Percentiles rank a stretch among this genome's conserved stretches.
Evolutionary conservation across 192 early-diverging fungal genomes (phyloP).

Genomic region (Umbelopsis isabellina): DNA sequence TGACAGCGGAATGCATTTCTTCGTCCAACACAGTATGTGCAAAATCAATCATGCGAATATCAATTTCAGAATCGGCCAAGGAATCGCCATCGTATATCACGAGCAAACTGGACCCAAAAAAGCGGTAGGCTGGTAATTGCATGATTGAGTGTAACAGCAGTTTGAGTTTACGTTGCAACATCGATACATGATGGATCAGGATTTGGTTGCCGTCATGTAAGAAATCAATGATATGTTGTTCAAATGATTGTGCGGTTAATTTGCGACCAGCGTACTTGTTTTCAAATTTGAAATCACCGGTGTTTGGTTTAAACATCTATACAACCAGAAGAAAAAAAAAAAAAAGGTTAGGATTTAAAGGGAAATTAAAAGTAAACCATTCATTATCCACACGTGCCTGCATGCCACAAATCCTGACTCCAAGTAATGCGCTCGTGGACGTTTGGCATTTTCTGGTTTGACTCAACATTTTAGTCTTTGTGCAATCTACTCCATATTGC

Average conservation of each 20-base stretch:
- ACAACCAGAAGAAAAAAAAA: not conserved
- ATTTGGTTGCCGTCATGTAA: slow-evolving; percentile 84
- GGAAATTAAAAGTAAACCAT: slow-evolving; percentile 28
- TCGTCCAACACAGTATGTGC: slow-evolving; percentile 77
- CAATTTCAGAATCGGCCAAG: slow-evolving; percentile 45
- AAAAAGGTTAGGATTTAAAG: slow-evolving; percentile 11
- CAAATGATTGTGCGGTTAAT: slow-evolving; percentile 79
- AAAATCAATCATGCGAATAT: slow-evolving; percentile 94
- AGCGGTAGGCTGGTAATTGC: slow-evolving; percentile 79
- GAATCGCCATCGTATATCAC: slow-evolving; percentile 89
- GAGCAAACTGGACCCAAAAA: slow-evolving; percentile 88
- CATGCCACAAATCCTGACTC: slow-evolving; percentile 94
- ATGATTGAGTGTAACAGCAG: slow-evolving; percentile 72
- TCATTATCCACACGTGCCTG: slow-evolving; percentile 60
- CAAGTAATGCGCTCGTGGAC: slow-evolving; percentile 88
- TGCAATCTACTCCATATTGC: slow-evolving; percentile 88
- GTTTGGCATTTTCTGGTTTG: slow-evolving; percentile 91
- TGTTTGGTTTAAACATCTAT: slow-evolving; percentile 80
- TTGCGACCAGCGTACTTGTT: slow-evolving; percentile 95
- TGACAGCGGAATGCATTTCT: slow-evolving; percentile 29
- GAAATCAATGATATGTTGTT: slow-evolving; percentile 76
- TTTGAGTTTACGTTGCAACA: slow-evolving; percentile 72
- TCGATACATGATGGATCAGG: slow-evolving; percentile 77
- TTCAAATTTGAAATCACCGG: slow-evolving; percentile 75
- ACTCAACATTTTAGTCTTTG: slow-evolving; percentile 73